Evolutionary conservation across 805 yeast genomes (phyloP), one percentile per base, ranked within the genome.

Genomic region (Saccharomycopsis sp.): DNA sequence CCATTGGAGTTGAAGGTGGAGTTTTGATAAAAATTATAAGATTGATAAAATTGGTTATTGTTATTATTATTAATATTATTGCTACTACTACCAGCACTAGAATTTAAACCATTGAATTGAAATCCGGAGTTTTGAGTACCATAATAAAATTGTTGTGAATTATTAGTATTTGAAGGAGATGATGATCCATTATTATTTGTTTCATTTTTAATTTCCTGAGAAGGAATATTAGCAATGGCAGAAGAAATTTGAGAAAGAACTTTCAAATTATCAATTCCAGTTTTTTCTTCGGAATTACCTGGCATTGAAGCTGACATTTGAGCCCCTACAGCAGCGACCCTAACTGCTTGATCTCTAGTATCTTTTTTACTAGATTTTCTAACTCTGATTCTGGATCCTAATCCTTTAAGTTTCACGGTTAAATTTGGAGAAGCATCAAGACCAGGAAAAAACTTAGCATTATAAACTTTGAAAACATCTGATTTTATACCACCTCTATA

Each of bases 361-460:
- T 28, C 31, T 28, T 14, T 28, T n/a, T 28, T 28, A 14, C n/a
- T 34, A 8, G 26, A 18, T 28, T 42, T 40, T 14, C 46, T n/a
- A 21, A 42, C 43, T 28, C 44, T 34, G 12, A 42, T 40, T 31
- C 43, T 34, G 12, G 43, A 39, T 15, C 46, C 46, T 40, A 42
- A 27, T 10, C 32, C 35, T 36, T 42, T 42, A 25, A 42, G 26
- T 6, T 21, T 28, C 20, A 39, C 14, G 3, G 46, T 41, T 5
- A 42, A 30, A 21, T 30, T 18, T 10, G 46, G 46, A 4, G 40
- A 34, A 9, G 39, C 40, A 13, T 25, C 23, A n/a, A 42, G 30
- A 26, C 46, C 46, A 10, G 46, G 46, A 21, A 42, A 42, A 18
- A 28, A 33, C 23, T 42, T 42, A 4, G 46, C 43, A 27, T 35